Base-by-base conservation (phyloP, 148 eudicot species). In the Fagopyrum tataricum region DNA sequence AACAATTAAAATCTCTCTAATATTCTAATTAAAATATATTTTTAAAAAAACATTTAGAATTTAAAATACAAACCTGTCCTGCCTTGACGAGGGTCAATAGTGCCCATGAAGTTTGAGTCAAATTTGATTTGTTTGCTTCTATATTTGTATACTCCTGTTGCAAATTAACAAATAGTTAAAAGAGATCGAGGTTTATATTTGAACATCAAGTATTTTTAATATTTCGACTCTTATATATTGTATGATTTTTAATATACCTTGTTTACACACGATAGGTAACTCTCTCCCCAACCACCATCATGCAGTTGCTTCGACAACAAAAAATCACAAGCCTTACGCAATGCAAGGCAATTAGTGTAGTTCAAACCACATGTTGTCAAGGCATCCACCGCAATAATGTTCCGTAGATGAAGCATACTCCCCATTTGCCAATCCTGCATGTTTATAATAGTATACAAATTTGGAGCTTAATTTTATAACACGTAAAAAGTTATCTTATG, bases 31-130 rank as follows among this genome's bases (percentile, higher is more conserved):
- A 15, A 39, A 71, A 53, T n/a, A 53, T 0, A 53, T 0, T 5
- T 0, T 71, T 15, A 41, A 68, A 68, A 40, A n/a, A 7, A 40
- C 7, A 13, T 68, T 15, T 68, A 56, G 15, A 0, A 17, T 56
- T 56, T 10, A 6, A 4, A 7, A 58, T 18, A 24, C 82, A 72
- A 31, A 87, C 91, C 87, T 85, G 88, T 52, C 95, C 90, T 9
- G 91, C 87, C 52, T 80, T 78, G 24, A 90, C 86, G 46, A 90
- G 88, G 44, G 91, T 75, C 78, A 90, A 67, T 59, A 90, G n/a
- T 48, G 90, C 96, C 91, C 96, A 87, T 56, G 88, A 80, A 7
- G 96, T 90, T n/a, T 88, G 82, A 61, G 86, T 91, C 78, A 82
- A 70, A 70, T 80, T 81, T 26, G 95, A 86, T 41, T 67, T 74